These are phyloP conservation scores for Tetracladium maxilliforme DNA, from an alignment of 2,329 filamentous ascomycete genomes.

Conservation along the genomic window DNA sequence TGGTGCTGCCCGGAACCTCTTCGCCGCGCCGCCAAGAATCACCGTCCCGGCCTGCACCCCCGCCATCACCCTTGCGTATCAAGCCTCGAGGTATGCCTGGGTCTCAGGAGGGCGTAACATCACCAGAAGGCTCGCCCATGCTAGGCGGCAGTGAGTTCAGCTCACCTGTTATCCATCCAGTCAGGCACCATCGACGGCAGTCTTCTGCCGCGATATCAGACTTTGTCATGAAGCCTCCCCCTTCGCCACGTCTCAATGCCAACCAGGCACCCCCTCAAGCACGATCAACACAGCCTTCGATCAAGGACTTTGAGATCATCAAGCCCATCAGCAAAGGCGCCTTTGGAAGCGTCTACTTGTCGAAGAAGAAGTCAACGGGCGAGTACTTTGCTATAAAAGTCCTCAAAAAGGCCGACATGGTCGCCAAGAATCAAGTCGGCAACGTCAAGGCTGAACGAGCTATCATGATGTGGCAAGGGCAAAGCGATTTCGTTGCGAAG, in stretches of 20 bases:
- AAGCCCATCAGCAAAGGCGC: conserved; percentile 98
- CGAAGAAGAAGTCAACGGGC: conserved; percentile 96
- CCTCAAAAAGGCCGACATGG: conserved; percentile 98
- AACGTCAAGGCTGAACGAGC: conserved; percentile 97
- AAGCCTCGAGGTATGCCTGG: conserved; percentile 57
- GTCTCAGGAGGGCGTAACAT: conserved; percentile 52
- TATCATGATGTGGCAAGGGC: conserved; percentile 99
- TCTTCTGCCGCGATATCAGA: conserved; percentile 77
- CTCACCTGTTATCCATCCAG: conserved; percentile 50
- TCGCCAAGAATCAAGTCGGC: conserved; percentile 97
- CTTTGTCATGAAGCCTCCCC: conserved; percentile 46
- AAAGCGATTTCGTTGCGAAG: conserved; percentile 98
- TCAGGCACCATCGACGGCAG: conserved; percentile 72
- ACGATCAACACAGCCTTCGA: conserved; percentile 81
- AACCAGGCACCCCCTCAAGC: conserved; percentile 69
- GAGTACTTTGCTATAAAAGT: conserved; percentile 99
- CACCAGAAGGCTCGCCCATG: conserved; percentile 82
- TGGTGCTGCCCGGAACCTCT: conserved; percentile 65
- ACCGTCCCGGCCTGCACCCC: conserved; percentile 59
- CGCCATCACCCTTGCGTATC: conserved; percentile 77
- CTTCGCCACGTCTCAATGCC: conserved; percentile 69
- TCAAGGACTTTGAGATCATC: conserved; percentile 99
- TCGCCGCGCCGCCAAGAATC: conserved; percentile 82
- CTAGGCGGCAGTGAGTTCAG: conserved; percentile 63
- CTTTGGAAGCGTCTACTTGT: conserved; percentile 93